Conservation (phyloP, 371 early-diverging fungal genomes). For the Actinomortierella ambigua region DNA sequence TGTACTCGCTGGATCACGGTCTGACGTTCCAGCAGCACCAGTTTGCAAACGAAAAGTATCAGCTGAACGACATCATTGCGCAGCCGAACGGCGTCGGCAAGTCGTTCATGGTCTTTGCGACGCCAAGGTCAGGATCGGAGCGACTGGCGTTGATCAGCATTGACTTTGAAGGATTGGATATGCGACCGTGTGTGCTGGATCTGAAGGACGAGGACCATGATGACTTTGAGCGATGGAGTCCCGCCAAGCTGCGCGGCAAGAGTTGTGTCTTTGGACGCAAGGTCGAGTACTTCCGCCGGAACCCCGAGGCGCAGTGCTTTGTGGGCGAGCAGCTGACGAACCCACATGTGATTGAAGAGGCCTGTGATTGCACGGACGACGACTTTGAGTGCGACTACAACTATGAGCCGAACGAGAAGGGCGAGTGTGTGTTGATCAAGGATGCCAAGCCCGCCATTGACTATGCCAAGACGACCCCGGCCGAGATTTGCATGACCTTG, state of each 20-base stretch:
- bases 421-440: conserved; percentile 67
- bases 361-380: conserved; percentile 76
- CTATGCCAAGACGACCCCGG: conserved; percentile 30
- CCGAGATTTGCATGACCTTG: conserved; percentile 59
- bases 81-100: conserved; percentile 76
- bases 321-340: conserved; percentile 76
- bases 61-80: conserved; percentile 69
- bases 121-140: conserved; percentile 33
- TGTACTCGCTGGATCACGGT: conserved; percentile 68
- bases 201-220: conserved; percentile 51
- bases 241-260: conserved; percentile 55
- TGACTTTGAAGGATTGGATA: conserved; percentile 65
- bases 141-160: conserved; percentile 66
- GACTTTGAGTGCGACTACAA: conserved; percentile 95
- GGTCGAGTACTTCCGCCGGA: conserved; percentile 81
- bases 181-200: conserved; percentile 44
- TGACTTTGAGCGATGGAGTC: conserved; percentile 84
- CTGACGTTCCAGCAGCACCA: conserved; percentile 60
- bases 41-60: conserved; percentile 57
- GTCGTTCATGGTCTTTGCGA: conserved; percentile 72
- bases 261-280: conserved; percentile 78
- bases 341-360: conserved; percentile 56
- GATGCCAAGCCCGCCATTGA: conserved; percentile 54
- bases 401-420: conserved; percentile 64
- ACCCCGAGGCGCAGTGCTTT: conserved; percentile 74